These are phyloP conservation scores for Yamadazyma ubonensis DNA, from an alignment of 805 yeast genomes.

Conservation along the genomic window DNA sequence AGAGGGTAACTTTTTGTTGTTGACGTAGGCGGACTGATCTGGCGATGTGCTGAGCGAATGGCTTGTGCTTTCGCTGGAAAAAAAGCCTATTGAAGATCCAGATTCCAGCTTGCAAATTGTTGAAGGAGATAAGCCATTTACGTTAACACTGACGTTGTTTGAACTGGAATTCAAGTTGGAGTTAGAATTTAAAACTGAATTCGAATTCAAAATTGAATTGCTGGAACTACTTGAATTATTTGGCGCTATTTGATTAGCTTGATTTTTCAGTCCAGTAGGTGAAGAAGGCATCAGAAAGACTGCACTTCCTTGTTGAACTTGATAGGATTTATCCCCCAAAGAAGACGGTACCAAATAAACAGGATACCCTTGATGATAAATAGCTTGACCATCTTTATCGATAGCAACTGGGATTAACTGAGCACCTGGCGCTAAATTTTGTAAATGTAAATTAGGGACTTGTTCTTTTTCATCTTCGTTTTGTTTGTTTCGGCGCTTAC, in stretches of 20 bases:
- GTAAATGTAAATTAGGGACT: constrained; percentile 5
- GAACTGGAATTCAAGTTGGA: background rate
- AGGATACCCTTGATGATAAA: constrained; percentile 36
- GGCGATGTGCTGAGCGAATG: constrained; percentile 38
- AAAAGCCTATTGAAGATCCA: constrained; percentile 27
- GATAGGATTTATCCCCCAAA: constrained; percentile 3
- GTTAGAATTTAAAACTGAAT: background rate
- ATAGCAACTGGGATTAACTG: constrained; percentile 27
- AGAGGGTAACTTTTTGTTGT: constrained; percentile 21
- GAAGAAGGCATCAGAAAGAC: constrained; percentile 11
- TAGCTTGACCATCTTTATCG: constrained; percentile 31
- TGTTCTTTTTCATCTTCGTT: constrained; percentile 12
- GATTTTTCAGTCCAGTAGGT: constrained; percentile 5
- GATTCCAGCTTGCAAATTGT: constrained; percentile 26
- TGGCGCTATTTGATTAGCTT: background rate
- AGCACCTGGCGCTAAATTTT: constrained; percentile 4
- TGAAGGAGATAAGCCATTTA: background rate
- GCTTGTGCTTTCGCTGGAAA: constrained; percentile 26
- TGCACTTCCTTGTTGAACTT: constrained; percentile 10
- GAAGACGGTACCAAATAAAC: constrained; percentile 28
- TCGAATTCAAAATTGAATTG: background rate
- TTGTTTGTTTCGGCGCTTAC: constrained; percentile 38
- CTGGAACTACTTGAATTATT: background rate
- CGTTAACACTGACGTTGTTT: background rate
- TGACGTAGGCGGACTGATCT: constrained; percentile 17